Conservation (phyloP, 2,329 filamentous ascomycete species). For the Zalaria obscura region DNA sequence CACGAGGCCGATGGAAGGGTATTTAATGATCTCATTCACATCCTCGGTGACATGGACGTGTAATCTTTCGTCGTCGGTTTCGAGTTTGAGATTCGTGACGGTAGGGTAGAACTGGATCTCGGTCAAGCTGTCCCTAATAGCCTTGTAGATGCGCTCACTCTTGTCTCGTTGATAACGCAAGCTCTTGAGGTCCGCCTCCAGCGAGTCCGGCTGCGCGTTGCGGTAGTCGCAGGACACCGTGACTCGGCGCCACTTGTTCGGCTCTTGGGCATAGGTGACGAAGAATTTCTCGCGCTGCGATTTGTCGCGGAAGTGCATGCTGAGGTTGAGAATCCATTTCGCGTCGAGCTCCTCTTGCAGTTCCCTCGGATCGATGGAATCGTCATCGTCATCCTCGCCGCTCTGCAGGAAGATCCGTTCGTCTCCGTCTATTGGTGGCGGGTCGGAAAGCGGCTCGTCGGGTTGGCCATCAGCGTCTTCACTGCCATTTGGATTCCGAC, state of each 20-base stretch:
- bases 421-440: neutral
- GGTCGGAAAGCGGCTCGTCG: neutral
- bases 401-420: slow-evolving; percentile 1
- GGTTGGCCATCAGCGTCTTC: neutral
- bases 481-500: neutral
- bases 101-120: slow-evolving; percentile 95
- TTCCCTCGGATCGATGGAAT: slow-evolving; percentile 39
- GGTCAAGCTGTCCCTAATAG: slow-evolving; percentile 78
- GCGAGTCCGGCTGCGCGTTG: slow-evolving; percentile 60
- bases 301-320: slow-evolving; percentile 93
- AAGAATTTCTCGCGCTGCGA: slow-evolving; percentile 96
- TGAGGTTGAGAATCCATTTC: slow-evolving; percentile 91
- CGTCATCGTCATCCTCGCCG: slow-evolving; percentile 10
- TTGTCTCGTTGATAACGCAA: slow-evolving; percentile 83
- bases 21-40: slow-evolving; percentile 83
- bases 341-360: slow-evolving; percentile 72
- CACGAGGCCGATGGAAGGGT: slow-evolving; percentile 60
- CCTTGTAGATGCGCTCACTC: slow-evolving; percentile 82
- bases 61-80: slow-evolving; percentile 73
- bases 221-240: slow-evolving; percentile 93
- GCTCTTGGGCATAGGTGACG: slow-evolving; percentile 75
- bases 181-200: slow-evolving; percentile 69
- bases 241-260: slow-evolving; percentile 69
- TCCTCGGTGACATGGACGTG: slow-evolving; percentile 98
- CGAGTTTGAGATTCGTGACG: slow-evolving; percentile 86